Evolutionary conservation across 2,329 filamentous ascomycete species (phyloP).

Genomic region (Colletotrichum godetiae): DNA sequence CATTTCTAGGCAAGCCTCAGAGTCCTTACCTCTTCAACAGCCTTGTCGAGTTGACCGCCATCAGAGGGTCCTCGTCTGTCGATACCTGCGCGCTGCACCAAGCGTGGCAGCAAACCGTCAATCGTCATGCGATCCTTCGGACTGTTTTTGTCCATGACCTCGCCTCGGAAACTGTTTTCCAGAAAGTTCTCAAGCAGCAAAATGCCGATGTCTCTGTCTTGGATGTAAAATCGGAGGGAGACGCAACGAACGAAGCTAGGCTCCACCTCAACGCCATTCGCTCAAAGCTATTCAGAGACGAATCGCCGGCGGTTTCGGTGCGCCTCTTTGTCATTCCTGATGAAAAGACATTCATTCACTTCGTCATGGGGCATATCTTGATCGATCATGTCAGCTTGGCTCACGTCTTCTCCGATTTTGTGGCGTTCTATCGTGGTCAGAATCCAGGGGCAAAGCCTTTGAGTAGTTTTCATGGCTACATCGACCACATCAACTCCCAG

Average conservation of each 20-base stretch:
- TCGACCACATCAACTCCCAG: not conserved
- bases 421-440: not conserved
- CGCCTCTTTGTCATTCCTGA: not conserved
- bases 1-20: not conserved
- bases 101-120: conserved; percentile 66
- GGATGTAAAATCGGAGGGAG: not conserved
- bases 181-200: conserved; percentile 45
- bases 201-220: not conserved
- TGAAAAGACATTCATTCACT: not conserved
- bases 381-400: conserved; percentile 29
- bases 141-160: conserved; percentile 67
- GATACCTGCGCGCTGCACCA: conserved; percentile 60
- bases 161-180: conserved; percentile 45
- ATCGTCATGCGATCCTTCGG: conserved; percentile 71
- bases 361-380: conserved; percentile 12
- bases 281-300: not conserved
- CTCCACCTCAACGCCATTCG: not conserved
- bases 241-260: not conserved
- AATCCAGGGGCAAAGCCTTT: not conserved
- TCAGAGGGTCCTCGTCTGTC: not conserved
- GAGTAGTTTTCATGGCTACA: not conserved
- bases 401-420: conserved; percentile 13
- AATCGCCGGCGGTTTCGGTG: not conserved
- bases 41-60: conserved; percentile 42
- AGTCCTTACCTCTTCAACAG: conserved; percentile 54